Evolutionary conservation across 202 grass and related monocot genomes (phyloP), one percentile per base, ranked within the genome.

Genomic region (Bolboschoenoplectus hybrid): DNA sequence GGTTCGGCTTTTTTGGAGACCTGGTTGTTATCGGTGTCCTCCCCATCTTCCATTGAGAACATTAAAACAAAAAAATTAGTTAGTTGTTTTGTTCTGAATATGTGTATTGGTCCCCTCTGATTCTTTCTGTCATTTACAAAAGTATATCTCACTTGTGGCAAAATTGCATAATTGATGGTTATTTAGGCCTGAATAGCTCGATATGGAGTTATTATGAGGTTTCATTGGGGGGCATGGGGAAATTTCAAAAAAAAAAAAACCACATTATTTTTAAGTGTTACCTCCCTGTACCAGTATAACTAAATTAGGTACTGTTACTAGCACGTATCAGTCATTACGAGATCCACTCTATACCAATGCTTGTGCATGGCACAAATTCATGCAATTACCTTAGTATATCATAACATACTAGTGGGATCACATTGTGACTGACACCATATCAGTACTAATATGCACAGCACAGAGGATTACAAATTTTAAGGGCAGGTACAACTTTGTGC

Each of bases 1-100:
- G 16, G 55, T 12, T 10, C 26, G 32, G 36, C 46, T 51, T 82
- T 12, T 65, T 66, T 46, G 41, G 60, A 66, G 58, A 82, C 55
- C 58, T 7, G 9, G 12, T 82, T 34, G 9, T 47, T 10, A 41
- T 51, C 6, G 38, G 32, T 34, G 67, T 55, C 12, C 63, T 69
- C 40, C 63, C 20, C 81, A 83, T 83, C 49, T 69, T 83, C 70
- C 52, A 61, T 67, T 45, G 20, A 52, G 13, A 56, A 83, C 47
- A 67, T 17, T 36, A 17, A 51, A 52, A 51, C 0, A 65, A 50
- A 50, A 26, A 38, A 35, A 39, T 83, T 67, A 82, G 40, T 13
- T 82, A 0, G n/a, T 81, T 46, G 5, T 63, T 11, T 56, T 58
- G 2, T 16, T 80, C 5, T 52, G 13, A 9, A 56, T 19, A 7